These are phyloP conservation scores for Globomyces pollinis-pini DNA, from an alignment of 192 early-diverging fungal genomes.

Conservation along the genomic window DNA sequence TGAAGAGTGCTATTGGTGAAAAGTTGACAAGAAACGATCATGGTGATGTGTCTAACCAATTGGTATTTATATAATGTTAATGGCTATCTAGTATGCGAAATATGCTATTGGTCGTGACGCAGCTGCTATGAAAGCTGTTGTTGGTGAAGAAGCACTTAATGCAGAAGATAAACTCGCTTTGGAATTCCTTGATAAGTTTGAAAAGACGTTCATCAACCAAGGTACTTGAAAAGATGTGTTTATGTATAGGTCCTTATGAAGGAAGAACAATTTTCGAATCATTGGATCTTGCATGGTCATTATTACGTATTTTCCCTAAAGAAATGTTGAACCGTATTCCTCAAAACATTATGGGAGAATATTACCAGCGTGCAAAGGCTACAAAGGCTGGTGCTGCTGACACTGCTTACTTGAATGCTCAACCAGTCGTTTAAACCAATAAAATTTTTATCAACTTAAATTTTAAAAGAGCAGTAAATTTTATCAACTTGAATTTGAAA, in stretches of 20 bases:
- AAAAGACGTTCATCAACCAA: constrained; percentile 95
- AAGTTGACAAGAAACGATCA: constrained; percentile 97
- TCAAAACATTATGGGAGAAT: constrained; percentile 89
- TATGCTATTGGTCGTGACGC: constrained; percentile 99
- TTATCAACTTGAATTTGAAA: no score
- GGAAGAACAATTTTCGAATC: constrained; percentile 94
- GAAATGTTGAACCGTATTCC: constrained; percentile 99
- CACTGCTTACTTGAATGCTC: constrained; percentile 5
- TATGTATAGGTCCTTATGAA: constrained; percentile 93
- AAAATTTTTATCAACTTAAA: neutral
- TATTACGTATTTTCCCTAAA: constrained; percentile 99
- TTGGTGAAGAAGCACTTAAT: constrained; percentile 97
- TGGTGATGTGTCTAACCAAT: constrained; percentile 97
- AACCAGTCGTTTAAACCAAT: constrained; percentile 1
- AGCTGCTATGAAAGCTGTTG: constrained; percentile 99
- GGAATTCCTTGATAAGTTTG: constrained; percentile 99
- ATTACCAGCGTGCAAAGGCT: constrained; percentile 69
- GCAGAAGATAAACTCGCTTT: constrained; percentile 95
- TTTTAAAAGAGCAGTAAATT: no score
- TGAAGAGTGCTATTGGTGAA: constrained; percentile 99
- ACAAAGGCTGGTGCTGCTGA: constrained; percentile 23
- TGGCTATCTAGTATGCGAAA: constrained; percentile 90
- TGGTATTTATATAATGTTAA: constrained; percentile 49
- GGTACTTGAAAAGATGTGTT: constrained; percentile 86
- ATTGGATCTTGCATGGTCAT: constrained; percentile 95